Conservation (phyloP, 495 filamentous ascomycete genomes). For the Thermothielavioides terrestris region DNA sequence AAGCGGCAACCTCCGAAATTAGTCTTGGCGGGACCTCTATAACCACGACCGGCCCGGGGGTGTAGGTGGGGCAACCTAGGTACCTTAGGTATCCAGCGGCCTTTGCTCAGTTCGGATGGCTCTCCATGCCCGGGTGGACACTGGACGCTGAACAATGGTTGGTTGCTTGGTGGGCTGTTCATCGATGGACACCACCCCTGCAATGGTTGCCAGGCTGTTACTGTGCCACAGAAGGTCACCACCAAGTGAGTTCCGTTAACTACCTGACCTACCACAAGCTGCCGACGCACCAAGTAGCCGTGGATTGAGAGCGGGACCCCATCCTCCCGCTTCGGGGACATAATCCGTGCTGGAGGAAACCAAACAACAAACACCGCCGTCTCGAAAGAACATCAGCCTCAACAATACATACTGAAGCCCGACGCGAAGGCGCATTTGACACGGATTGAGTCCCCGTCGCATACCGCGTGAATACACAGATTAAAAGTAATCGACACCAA, state of each 20-base stretch:
- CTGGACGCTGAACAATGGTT: no score
- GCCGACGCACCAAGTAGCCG: no score
- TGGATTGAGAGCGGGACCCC: not conserved
- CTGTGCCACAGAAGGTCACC: not conserved
- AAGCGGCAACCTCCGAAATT: no score
- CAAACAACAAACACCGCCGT: constrained; percentile 7
- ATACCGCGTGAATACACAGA: constrained; percentile 8
- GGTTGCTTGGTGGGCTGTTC: not conserved
- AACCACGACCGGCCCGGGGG: no score
- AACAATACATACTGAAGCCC: not conserved
- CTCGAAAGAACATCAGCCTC: not conserved
- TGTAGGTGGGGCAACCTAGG: no score
- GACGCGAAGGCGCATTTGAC: not conserved
- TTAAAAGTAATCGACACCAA: constrained; percentile 10
- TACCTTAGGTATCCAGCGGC: not conserved
- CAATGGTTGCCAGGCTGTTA: not conserved
- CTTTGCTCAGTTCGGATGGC: constrained; percentile 1
- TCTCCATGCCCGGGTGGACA: no score
- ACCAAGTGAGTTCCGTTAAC: no score
- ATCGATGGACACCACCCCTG: no score
- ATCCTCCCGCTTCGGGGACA: not conserved
- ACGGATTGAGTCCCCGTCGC: not conserved
- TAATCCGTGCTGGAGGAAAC: not conserved
- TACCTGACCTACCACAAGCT: no score
- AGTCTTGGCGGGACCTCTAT: no score